phyloP scores from a whole-genome alignment of 208 protist species.

The Trypanosoma rangeli region DNA sequence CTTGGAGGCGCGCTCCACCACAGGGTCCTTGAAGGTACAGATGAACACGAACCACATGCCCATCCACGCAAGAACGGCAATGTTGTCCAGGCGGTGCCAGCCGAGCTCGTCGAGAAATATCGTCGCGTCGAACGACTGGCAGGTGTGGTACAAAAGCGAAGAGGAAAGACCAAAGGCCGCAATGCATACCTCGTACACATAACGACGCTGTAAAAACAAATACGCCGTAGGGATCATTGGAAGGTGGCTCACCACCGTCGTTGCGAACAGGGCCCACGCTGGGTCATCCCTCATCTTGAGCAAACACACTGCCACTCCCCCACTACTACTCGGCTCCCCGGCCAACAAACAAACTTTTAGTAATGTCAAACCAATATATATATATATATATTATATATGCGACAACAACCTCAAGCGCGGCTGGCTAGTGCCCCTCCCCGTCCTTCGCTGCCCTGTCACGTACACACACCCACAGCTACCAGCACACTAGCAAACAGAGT shows the following conservation, averaged over 20 bases:
- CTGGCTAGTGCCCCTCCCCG: too few species aligned
- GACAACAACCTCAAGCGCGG: too few species aligned
- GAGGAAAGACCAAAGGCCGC: slow-evolving; percentile 47
- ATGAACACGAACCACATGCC: slow-evolving; percentile 56
- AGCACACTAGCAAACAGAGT: background rate
- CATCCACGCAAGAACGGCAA: slow-evolving; percentile 47
- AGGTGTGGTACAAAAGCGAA: slow-evolving; percentile 81
- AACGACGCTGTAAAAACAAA: slow-evolving; percentile 45
- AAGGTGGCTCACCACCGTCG: slow-evolving; percentile 69
- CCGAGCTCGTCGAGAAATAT: slow-evolving; percentile 62
- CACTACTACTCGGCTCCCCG: too few species aligned
- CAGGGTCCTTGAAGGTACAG: slow-evolving; percentile 34
- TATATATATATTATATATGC: too few species aligned
- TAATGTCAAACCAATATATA: background rate
- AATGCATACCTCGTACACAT: slow-evolving; percentile 53
- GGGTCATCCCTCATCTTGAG: background rate
- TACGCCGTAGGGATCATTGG: slow-evolving; percentile 47
- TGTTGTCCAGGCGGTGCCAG: slow-evolving; percentile 83
- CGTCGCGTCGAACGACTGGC: slow-evolving; percentile 44
- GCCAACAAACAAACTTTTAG: background rate
- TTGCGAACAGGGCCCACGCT: slow-evolving; percentile 21
- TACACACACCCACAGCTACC: background rate
- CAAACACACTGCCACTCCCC: background rate
- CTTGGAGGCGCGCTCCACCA: slow-evolving; percentile 45
- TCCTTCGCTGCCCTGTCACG: background rate